A percentile compares a stretch with the other conserved stretches of the same genome.
Evolutionary conservation across 1,139 yeast species (phyloP).

Genomic region (Zygosaccharomyces pseudobailii): DNA sequence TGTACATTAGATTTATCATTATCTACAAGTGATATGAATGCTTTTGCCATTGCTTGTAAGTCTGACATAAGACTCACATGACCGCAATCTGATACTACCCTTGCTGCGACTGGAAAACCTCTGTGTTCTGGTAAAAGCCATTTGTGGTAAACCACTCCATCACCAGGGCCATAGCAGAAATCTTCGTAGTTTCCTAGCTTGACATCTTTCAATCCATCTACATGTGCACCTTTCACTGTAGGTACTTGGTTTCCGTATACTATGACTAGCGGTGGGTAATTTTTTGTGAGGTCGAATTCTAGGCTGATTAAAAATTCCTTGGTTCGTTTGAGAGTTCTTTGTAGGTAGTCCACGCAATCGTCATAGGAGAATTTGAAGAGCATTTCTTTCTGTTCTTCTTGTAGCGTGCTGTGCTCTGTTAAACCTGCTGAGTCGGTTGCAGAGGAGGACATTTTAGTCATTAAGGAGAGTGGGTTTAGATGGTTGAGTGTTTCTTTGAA

Average conservation of each 20-base stretch:
- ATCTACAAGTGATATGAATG: conserved; percentile 54
- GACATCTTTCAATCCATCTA: conserved; percentile 55
- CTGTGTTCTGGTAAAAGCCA: conserved; percentile 74
- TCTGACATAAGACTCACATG: conserved; percentile 81
- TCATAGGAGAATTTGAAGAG: conserved; percentile 42
- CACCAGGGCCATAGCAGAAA: conserved; percentile 84
- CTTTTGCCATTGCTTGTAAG: conserved; percentile 63
- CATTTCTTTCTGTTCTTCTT: conserved; percentile 13
- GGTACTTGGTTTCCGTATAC: conserved; percentile 81
- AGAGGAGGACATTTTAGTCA: conserved; percentile 7
- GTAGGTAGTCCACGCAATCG: conserved; percentile 61
- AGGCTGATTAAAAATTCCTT: conserved; percentile 56
- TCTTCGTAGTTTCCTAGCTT: conserved; percentile 67
- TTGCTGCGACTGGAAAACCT: conserved; percentile 69
- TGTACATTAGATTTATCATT: conserved; percentile 39
- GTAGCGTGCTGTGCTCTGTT: conserved; percentile 10
- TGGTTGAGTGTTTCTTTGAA: conserved; percentile 3
- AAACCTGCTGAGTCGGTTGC: conserved; percentile 6
- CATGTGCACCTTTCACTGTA: conserved; percentile 74
- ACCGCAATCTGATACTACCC: conserved; percentile 60
- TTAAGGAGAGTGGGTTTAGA: conserved; percentile 6
- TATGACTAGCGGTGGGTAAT: conserved; percentile 78
- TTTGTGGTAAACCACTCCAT: conserved; percentile 82
- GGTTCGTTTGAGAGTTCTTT: conserved; percentile 56
- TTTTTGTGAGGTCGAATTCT: conserved; percentile 44